These are phyloP conservation scores for Stachybotrys chlorohalonatus DNA, from an alignment of 2,329 filamentous ascomycete species.

Conservation along the genomic window DNA sequence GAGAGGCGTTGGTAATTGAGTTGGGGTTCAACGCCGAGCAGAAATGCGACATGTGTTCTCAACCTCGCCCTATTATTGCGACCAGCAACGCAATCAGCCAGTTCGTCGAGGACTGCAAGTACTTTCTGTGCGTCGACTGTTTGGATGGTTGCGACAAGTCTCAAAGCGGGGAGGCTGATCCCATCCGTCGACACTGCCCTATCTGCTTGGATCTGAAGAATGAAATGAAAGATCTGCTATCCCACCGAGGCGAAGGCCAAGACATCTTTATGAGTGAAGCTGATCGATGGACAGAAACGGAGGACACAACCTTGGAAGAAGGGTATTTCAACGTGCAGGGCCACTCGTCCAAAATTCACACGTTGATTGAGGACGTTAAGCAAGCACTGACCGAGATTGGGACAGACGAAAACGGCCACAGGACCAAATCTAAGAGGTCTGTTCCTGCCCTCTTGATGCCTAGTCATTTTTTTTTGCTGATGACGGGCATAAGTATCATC, in stretches of 20 bases:
- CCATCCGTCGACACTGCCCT: not conserved
- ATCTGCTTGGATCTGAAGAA: not conserved
- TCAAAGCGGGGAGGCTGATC: not conserved
- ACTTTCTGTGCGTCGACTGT: constrained; percentile 23
- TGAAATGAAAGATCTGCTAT: not conserved
- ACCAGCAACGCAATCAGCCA: constrained; percentile 7
- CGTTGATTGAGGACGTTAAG: constrained; percentile 19
- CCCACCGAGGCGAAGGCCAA: not conserved
- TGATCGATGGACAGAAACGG: not conserved
- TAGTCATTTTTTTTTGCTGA: not conserved
- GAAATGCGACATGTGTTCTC: constrained; percentile 20
- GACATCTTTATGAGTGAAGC: not conserved
- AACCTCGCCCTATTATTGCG: constrained; percentile 20
- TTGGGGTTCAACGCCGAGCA: constrained; percentile 13
- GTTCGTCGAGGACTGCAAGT: constrained; percentile 16
- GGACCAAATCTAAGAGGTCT: not conserved
- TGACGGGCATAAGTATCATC: not conserved
- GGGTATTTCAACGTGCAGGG: constrained; percentile 17
- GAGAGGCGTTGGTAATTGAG: constrained; percentile 13
- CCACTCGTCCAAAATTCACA: constrained; percentile 22
- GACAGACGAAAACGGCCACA: constrained; percentile 11
- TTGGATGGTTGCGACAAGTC: constrained; percentile 8
- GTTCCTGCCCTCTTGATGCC: not conserved
- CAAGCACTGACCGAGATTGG: constrained; percentile 2
- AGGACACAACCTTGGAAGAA: not conserved